Percentiles rank a stretch among this genome's conserved stretches.
Conservation (phyloP, 192 early-diverging fungal genomes). For the Endogone sp. region DNA sequence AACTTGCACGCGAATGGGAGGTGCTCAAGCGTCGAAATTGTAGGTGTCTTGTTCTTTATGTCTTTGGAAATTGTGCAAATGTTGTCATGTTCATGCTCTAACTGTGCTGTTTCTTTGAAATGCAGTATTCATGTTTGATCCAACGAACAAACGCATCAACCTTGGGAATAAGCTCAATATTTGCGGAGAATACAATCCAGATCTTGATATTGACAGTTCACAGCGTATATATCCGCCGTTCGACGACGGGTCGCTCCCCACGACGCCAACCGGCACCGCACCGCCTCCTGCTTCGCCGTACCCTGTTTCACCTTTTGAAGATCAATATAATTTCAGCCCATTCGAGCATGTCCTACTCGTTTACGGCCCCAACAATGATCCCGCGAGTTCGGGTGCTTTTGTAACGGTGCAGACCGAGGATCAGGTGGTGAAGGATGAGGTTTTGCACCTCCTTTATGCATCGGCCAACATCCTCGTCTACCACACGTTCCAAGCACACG, state of each 20-base stretch:
- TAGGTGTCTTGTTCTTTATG: too few relatives aligned
- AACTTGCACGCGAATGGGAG: constrained; percentile 10
- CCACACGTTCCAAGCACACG: constrained; percentile 16
- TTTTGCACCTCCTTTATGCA: constrained; percentile 12
- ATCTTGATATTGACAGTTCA: constrained; percentile 4
- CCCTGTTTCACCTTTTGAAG: constrained; percentile 9
- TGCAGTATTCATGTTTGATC: neutral
- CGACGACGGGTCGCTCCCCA: neutral
- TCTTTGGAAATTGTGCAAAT: too few relatives aligned
- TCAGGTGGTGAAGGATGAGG: neutral
- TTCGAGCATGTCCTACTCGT: constrained; percentile 5
- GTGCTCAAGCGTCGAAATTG: constrained; percentile 10
- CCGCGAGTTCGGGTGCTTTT: neutral
- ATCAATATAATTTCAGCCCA: neutral
- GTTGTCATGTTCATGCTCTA: too few relatives aligned
- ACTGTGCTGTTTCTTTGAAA: neutral
- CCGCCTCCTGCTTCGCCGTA: neutral
- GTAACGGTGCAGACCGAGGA: constrained; percentile 11
- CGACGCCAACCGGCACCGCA: constrained; percentile 1
- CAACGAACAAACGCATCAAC: constrained; percentile 1
- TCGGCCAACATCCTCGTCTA: constrained; percentile 28
- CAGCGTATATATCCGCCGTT: constrained; percentile 3
- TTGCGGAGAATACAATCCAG: neutral
- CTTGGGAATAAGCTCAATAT: constrained; percentile 5
- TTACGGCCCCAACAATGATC: neutral